Base-by-base conservation (phyloP, 768 basidiomycete genomes). In the Wakefieldia striispora region DNA sequence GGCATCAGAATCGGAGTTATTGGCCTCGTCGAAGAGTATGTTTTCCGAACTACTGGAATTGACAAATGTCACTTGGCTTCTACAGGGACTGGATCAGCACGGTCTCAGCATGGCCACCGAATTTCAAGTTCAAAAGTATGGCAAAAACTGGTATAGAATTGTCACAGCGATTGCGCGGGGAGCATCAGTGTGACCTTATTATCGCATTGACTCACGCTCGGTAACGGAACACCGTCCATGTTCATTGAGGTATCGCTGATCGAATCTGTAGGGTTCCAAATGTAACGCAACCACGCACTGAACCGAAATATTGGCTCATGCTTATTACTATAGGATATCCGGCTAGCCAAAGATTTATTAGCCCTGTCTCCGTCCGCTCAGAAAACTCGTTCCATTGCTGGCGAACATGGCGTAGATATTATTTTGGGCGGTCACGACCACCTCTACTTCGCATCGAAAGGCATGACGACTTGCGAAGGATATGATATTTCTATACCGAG, bases 371-470 rank as follows among this genome's bases (percentile, higher is more conserved):
- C 86, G 1, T 69, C 74, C 12, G 74, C 71, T 16, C 84, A 84
- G 60, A 44, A 70, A 27, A 50, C 51, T 3, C 59, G 58, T 5
- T 57, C 78, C 2, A 74, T 86, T 36, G 70, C 70, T 17, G 64
- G 68, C 37, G 63, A 72, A 40, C 91, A 95, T 54, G 93, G 93
- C 6, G 85, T 85, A 2, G 93, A 95, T 61, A 68, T 94, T 21
- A 67, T 95, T 35, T 77, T 95, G 3, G 93, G 93, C 4, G 93
- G 93, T 2, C 93, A 95, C 59, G 93, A 95, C 62, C 93, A 95
- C 54, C 70, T 87, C 3, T 91, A 90, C 69, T 91, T 80, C 62
- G 76, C 80, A 36, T 81, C 84, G 31, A 80, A 76, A 56, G 90
- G 87, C 10, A 77, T 82, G 14, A 75, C 71, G 35, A 63, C 71